Percentiles rank a stretch among this genome's conserved stretches.
Evolutionary conservation across 257 asterid genomes (phyloP).

Genomic region (Ehretia macrophylla): DNA sequence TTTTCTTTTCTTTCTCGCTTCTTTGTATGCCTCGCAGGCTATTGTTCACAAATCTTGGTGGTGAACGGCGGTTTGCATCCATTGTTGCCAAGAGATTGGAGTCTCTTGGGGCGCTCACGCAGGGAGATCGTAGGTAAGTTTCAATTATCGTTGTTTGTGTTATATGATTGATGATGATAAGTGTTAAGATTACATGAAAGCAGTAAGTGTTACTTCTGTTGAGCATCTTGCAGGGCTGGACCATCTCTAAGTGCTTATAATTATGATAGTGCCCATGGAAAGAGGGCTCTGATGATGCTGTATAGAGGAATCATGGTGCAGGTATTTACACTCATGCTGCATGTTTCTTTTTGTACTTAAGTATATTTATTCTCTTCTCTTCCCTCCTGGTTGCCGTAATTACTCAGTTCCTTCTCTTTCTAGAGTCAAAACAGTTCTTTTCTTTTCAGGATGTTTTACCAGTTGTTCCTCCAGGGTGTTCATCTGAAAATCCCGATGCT

Average conservation of each 20-base stretch:
- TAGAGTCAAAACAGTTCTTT: neutral
- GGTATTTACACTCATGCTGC: slow-evolving; percentile 31
- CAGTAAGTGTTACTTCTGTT: neutral
- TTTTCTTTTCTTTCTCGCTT: neutral
- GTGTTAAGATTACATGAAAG: neutral
- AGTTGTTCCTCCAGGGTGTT: slow-evolving; percentile 80
- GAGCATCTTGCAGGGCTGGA: slow-evolving; percentile 63
- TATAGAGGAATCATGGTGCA: slow-evolving; percentile 83
- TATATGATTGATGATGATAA: neutral
- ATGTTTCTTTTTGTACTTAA: neutral
- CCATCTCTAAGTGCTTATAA: slow-evolving; percentile 93
- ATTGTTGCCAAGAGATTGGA: slow-evolving; percentile 95
- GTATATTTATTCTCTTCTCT: neutral
- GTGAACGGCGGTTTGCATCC: slow-evolving; percentile 98
- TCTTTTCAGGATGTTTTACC: slow-evolving; percentile 56
- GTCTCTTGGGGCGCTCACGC: slow-evolving; percentile 96
- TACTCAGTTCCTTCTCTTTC: neutral
- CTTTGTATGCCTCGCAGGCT: slow-evolving; percentile 39
- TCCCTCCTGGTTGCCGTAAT: neutral
- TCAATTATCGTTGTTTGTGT: neutral
- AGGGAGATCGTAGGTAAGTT: slow-evolving; percentile 29
- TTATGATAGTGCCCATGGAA: slow-evolving; percentile 88
- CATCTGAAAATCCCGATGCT: slow-evolving; percentile 65
- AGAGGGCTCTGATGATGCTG: slow-evolving; percentile 69
- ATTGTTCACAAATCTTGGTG: slow-evolving; percentile 95